Base-by-base conservation (phyloP, 768 basidiomycete species). In the Podaxis pistillaris region DNA sequence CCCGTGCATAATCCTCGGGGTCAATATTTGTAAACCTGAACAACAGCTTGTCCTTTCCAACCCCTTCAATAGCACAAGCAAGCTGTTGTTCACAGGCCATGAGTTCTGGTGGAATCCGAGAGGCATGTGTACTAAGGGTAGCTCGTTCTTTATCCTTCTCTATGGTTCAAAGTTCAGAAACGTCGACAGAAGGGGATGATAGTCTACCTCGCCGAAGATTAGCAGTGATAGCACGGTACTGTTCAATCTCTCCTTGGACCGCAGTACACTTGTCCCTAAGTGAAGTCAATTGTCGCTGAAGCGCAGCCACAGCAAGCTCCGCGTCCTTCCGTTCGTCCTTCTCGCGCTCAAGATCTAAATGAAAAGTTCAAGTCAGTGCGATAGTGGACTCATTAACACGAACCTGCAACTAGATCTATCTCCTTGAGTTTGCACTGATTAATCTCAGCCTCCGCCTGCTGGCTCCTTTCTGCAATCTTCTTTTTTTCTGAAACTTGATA, bases 361-460 rank as follows among this genome's bases (percentile, higher is more conserved):
- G 19, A 33, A 15, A 38, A 40, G 19, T 41, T 44, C 19, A 46
- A 51, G 13, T 33, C n/a, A 4, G 13, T 13, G 40, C 17, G 9
- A 26, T 4, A 19, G 3, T 28, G 28, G 24, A 60, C 37, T 37
- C 15, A 22, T 50, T 3, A 36, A 51, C 24, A 76, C 84, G n/a
- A 72, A 94, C 93, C 84, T 60, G 85, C 83, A 2, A 93, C 81
- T 60, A 96, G 81, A 56, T 91, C 88, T 33, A 93, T 88, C 74
- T 95, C 94, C 68, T 80, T 83, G 56, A 90, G 70, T 67, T 93
- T 91, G 75, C 90, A 93, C 49, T 86, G 78, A 58, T 85, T 87
- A 1, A 84, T 94, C 73, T 93, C 89, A 0, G 77, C 68, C 70
- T 94, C 90, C 0, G 86, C 78, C 7, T 83, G 78, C 49, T 86